Base-by-base conservation (phyloP, 495 filamentous ascomycete species). In the Penicillium macrosclerotiorum region DNA sequence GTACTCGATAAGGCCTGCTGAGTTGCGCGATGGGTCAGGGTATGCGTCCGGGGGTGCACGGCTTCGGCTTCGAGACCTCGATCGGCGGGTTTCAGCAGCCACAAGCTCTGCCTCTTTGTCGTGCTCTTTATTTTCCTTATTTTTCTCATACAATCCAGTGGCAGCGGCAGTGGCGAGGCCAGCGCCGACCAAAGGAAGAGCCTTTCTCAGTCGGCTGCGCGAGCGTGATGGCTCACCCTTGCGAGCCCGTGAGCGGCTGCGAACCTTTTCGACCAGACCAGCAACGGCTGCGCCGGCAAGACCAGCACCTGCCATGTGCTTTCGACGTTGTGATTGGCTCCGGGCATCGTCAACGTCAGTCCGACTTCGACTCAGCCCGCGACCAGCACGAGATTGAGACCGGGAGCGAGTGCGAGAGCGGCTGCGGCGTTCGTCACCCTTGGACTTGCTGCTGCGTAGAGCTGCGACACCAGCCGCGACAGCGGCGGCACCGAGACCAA, bases 401-500 rank as follows among this genome's bases (percentile, higher is more conserved):
- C 53, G 50, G 17, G 59, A 57, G 30, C 81, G 78, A 41, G 72
- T 72, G 20, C 85, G 75, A 8, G 82, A 83, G 22, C 90, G 83
- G 38, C 90, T 88, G 49, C 86, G 82, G 34, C 75, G 72, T 51
- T 85, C 80, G 42, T 81, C 79, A n/a, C n/a, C n/a, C n/a, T 83
- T 75, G 7, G 78, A 74, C 43, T 83, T 84, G 57, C 80, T 80
- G 49, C 78, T 81, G 51, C 79, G 81, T 30, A 82, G 76, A 49
- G 83, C 83, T 49, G 90, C 90, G 19, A 86, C 83, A 19, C 86
- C 90, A 20, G 89, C 83, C 36, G 88, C 90, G 26, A 91, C 78
- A 30, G 90, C 84, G 13, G 88, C 89, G 19, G 88, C 89, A 37
- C 89, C 89, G 36, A 90, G 78, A 16, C 86, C 89, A 14, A 91